Evolutionary conservation across 257 asterid species (phyloP).

Genomic region (Asclepias syriaca): DNA sequence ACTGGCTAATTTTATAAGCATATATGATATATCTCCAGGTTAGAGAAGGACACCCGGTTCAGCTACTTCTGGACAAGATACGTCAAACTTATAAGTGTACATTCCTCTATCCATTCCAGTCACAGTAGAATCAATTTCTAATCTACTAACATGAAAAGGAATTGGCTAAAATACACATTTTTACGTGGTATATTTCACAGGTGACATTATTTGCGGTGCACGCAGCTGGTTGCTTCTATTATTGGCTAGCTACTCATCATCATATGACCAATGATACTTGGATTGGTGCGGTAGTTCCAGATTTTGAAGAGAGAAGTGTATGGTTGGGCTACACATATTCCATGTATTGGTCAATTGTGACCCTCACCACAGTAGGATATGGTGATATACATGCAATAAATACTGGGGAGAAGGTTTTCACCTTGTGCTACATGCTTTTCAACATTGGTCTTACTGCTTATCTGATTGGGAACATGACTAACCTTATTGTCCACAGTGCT

Average conservation of each 20-base stretch:
- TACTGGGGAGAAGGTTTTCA: constrained; percentile 75
- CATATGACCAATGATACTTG: constrained; percentile 43
- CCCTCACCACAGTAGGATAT: constrained; percentile 87
- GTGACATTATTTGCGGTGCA: constrained; percentile 82
- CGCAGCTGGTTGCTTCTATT: constrained; percentile 84
- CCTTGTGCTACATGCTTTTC: constrained; percentile 88
- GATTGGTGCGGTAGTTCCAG: constrained; percentile 62
- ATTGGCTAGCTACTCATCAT: constrained; percentile 71
- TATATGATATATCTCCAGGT: constrained; percentile 28
- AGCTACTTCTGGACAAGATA: constrained; percentile 90
- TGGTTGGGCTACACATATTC: constrained; percentile 78
- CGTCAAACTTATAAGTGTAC: constrained; percentile 58
- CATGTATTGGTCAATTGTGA: constrained; percentile 87
- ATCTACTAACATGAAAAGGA: not conserved
- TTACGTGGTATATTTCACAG: constrained; percentile 25
- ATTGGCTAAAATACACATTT: no score
- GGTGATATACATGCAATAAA: constrained; percentile 84
- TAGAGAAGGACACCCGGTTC: constrained; percentile 90
- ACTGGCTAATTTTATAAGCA: not conserved
- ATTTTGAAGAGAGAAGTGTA: constrained; percentile 51
- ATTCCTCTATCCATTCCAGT: constrained; percentile 11
- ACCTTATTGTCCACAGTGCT: constrained; percentile 74
- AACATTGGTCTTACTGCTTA: constrained; percentile 94
- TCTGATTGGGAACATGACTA: constrained; percentile 93
- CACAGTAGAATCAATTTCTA: not conserved